Evolutionary conservation across 1,139 yeast species (phyloP).

Genomic region (Debaryomyces robertsiae): DNA sequence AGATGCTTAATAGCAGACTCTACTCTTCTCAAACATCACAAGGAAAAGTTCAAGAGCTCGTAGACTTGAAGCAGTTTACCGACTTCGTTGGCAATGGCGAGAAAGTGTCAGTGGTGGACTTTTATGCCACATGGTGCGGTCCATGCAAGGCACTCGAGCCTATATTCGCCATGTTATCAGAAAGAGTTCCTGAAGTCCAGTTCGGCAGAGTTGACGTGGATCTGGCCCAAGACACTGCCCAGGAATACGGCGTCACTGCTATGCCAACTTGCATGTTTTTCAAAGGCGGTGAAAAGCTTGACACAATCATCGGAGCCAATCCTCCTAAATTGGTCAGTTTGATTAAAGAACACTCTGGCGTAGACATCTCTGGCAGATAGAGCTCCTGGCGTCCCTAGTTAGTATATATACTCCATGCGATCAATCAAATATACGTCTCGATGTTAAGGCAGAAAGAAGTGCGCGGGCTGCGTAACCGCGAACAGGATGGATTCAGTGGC

Average conservation of each 20-base stretch:
- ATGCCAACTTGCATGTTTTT: conserved; percentile 40
- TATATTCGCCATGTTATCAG: conserved; percentile 36
- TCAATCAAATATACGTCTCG: not conserved
- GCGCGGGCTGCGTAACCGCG: conserved; percentile 9
- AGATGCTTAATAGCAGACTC: conserved; percentile 1
- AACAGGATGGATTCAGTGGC: conserved; percentile 6
- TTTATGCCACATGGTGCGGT: conserved; percentile 52
- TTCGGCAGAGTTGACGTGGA: conserved; percentile 45
- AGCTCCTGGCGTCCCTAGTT: not conserved
- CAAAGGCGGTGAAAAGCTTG: conserved; percentile 32
- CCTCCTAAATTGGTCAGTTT: conserved; percentile 29
- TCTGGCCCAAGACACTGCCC: conserved; percentile 32
- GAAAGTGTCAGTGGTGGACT: conserved; percentile 41
- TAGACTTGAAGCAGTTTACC: conserved; percentile 21
- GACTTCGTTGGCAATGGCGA: conserved; percentile 23
- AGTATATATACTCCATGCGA: not conserved
- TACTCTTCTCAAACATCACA: conserved; percentile 10
- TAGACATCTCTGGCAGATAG: conserved; percentile 23
- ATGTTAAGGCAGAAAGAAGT: not conserved
- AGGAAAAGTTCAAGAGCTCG: conserved; percentile 25
- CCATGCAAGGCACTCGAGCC: conserved; percentile 50
- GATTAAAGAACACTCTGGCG: conserved; percentile 27
- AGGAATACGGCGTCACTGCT: conserved; percentile 33
- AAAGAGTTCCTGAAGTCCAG: conserved; percentile 40
- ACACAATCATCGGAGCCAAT: conserved; percentile 36